phyloP scores from a whole-genome alignment of 345 rosid genomes.

The Stellera chamaejasme region DNA sequence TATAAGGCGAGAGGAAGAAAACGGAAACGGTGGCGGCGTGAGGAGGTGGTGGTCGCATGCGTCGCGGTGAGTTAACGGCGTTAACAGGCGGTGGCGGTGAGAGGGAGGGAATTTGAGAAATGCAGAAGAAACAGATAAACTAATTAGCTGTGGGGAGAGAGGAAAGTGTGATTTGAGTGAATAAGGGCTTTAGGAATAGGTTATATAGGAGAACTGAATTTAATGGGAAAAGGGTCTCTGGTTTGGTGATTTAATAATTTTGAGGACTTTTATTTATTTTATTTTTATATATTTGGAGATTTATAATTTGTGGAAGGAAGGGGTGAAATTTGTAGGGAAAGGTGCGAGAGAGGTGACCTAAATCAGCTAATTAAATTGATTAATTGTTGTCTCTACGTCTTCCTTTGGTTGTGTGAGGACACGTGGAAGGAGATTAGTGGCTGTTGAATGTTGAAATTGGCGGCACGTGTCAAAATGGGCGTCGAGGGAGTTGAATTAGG shows the following conservation, averaged over 20 bases:
- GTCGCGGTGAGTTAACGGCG: not conserved
- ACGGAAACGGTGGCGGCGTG: not conserved
- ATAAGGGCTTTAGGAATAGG: not conserved
- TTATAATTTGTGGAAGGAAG: not conserved
- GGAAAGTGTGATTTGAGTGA: not conserved
- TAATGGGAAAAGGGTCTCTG: not conserved
- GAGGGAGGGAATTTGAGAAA: not conserved
- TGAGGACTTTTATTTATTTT: not conserved
- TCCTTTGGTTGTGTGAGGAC: constrained; percentile 4
- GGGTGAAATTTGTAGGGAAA: constrained; percentile 1
- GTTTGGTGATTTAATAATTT: not conserved
- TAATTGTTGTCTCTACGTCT: constrained; percentile 18
- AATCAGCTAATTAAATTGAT: constrained; percentile 29
- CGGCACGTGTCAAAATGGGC: constrained; percentile 27
- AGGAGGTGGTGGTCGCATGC: not conserved
- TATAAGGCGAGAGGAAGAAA: not conserved
- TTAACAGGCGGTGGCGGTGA: not conserved
- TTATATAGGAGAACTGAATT: not conserved
- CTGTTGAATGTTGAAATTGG: too few relatives aligned
- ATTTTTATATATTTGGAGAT: not conserved
- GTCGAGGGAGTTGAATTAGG: constrained; percentile 23
- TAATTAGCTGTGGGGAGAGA: not conserved
- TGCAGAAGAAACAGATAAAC: not conserved
- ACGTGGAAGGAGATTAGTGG: constrained; percentile 14
- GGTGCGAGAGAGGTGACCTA: constrained; percentile 58